phyloP scores from a whole-genome alignment of 441 rosid species.

The Gossypium trilobum region DNA sequence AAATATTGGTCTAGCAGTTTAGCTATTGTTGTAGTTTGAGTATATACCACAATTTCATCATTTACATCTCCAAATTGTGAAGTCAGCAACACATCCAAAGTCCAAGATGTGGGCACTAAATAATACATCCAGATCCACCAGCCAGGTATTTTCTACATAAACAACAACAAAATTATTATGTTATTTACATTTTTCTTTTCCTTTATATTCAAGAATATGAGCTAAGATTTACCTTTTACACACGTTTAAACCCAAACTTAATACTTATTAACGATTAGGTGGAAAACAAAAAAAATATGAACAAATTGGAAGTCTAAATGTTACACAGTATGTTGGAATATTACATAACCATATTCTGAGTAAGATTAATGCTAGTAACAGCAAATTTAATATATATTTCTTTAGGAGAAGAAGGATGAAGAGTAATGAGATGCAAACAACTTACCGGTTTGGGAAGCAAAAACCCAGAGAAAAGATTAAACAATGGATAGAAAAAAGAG shows the following conservation, averaged over 20 bases:
- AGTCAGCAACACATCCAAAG: conserved; percentile 34
- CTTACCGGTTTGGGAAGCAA: conserved; percentile 46
- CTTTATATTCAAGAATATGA: no score
- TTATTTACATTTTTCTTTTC: no score
- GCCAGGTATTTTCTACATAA: conserved; percentile 39
- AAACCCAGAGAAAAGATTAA: conserved; percentile 46
- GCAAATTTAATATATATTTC: no score
- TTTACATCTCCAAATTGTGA: conserved; percentile 50
- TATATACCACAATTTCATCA: conserved; percentile 27
- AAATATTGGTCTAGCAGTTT: conserved; percentile 38
- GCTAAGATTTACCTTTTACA: no score
- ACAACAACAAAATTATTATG: neutral
- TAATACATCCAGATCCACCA: conserved; percentile 58
- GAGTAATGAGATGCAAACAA: neutral
- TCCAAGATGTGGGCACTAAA: conserved; percentile 43
- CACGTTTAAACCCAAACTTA: no score
- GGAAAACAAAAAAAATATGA: no score
- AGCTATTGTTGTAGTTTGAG: conserved; percentile 23
- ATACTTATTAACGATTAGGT: no score
- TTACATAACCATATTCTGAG: no score
- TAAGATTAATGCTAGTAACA: no score
- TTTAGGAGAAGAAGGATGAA: no score
- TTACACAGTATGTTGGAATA: no score
- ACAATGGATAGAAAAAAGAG: conserved; percentile 28
- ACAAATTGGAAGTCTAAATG: no score